Evolutionary conservation across 805 yeast species (phyloP).

Genomic region (Yarrowia hollandica): DNA sequence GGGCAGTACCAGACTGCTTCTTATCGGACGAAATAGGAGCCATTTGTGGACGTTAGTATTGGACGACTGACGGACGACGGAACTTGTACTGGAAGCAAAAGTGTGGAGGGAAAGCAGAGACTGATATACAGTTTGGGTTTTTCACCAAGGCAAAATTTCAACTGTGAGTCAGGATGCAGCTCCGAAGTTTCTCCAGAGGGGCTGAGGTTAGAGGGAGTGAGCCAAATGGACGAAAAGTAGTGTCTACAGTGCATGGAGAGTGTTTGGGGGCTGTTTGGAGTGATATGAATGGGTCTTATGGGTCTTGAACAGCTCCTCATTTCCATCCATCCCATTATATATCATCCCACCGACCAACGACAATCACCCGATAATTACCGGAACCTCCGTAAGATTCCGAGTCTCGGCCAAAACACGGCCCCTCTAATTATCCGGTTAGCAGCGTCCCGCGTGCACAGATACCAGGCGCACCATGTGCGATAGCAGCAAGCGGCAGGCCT

Average conservation of each 20-base stretch:
- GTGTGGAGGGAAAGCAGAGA: conserved; percentile 6
- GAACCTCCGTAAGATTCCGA: conserved; percentile 11
- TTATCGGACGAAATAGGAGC: conserved; percentile 48
- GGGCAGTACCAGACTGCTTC: conserved; percentile 84
- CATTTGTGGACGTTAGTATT: neutral
- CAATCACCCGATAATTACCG: conserved; percentile 12
- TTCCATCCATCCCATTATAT: too few relatives aligned
- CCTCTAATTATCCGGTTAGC: conserved; percentile 5
- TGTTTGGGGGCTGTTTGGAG: too few relatives aligned
- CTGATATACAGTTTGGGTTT: conserved; percentile 21
- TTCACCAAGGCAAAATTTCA: neutral
- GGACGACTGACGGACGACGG: neutral
- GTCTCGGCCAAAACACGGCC: conserved; percentile 1
- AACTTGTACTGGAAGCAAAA: neutral
- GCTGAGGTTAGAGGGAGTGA: too few relatives aligned
- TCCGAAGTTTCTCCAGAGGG: conserved; percentile 29
- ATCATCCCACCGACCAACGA: too few relatives aligned
- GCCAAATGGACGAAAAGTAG: neutral
- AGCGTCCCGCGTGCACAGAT: neutral
- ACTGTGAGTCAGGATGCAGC: conserved; percentile 28
- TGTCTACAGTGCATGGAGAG: neutral
- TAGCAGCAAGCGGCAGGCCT: too few relatives aligned
- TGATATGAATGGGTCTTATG: too few relatives aligned
- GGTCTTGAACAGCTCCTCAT: too few relatives aligned
- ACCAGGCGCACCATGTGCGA: too few relatives aligned